Evolutionary conservation across 1,284 basidiomycete species (phyloP).

Genomic region (Pisolithus thermaeus): DNA sequence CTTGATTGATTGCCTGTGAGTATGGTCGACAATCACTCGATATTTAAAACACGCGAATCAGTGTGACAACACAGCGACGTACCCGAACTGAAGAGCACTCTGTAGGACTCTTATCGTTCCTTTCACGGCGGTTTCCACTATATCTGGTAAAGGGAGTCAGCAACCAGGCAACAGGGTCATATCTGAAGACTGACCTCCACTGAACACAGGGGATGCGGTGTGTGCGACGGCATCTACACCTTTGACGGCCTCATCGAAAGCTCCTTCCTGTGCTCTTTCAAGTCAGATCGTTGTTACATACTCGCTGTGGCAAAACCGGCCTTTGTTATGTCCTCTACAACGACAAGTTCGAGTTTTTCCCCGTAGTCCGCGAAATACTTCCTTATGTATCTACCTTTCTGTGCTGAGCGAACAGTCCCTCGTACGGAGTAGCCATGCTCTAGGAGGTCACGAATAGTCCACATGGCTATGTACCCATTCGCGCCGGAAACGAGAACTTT

Average conservation of each 20-base stretch:
- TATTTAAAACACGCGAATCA: not conserved
- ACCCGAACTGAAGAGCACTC: slow-evolving; percentile 48
- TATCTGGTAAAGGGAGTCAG: not conserved
- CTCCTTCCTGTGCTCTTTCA: slow-evolving; percentile 40
- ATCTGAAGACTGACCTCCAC: slow-evolving; percentile 29
- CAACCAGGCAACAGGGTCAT: too few relatives aligned
- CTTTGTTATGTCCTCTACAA: slow-evolving; percentile 43
- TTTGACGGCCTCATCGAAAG: slow-evolving; percentile 62
- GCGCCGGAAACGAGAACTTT: slow-evolving; percentile 38
- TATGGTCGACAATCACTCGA: too few relatives aligned
- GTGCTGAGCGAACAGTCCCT: slow-evolving; percentile 40
- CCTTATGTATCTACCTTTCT: slow-evolving; percentile 38
- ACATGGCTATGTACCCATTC: slow-evolving; percentile 34
- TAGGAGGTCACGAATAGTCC: slow-evolving; percentile 31
- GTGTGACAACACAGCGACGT: slow-evolving; percentile 6
- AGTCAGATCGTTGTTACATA: not conserved
- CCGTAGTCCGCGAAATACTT: slow-evolving; percentile 34
- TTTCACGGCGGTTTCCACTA: slow-evolving; percentile 57
- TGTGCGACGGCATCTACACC: slow-evolving; percentile 56
- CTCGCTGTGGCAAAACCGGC: slow-evolving; percentile 17
- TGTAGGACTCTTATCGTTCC: slow-evolving; percentile 57
- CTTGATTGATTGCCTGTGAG: slow-evolving; percentile 34
- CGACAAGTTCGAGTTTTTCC: slow-evolving; percentile 38
- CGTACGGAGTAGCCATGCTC: slow-evolving; percentile 38
- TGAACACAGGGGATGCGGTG: slow-evolving; percentile 43